These are phyloP conservation scores for Neurospora crassa DNA, from an alignment of 2,329 filamentous ascomycete genomes.

Conservation along the genomic window DNA sequence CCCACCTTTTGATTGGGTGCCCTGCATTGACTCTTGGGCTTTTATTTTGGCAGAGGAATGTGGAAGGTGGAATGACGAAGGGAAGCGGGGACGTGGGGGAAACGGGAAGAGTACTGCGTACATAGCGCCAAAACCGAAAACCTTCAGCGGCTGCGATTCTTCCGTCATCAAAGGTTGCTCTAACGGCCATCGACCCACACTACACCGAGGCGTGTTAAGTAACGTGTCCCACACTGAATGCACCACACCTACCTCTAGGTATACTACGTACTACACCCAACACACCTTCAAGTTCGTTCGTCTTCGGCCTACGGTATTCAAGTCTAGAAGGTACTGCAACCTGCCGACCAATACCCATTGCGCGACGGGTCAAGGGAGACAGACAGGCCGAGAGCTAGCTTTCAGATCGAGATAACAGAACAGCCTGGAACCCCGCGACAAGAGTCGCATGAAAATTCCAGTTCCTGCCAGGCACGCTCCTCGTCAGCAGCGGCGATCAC, in stretches of 20 bases:
- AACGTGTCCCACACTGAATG: background rate
- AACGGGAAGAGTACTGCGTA: background rate
- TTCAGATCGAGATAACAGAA: background rate
- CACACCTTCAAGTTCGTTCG: background rate
- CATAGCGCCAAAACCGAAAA: background rate
- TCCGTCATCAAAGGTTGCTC: background rate
- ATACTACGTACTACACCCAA: background rate
- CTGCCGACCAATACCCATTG: background rate
- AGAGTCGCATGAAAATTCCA: background rate
- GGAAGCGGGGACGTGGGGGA: background rate
- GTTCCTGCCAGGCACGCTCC: background rate
- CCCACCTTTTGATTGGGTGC: conserved; percentile 3
- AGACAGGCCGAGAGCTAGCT: background rate
- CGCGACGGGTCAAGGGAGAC: background rate
- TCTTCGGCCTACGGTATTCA: background rate
- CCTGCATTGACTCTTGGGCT: background rate
- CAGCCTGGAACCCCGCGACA: background rate
- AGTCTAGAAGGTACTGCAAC: background rate
- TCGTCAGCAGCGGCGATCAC: background rate
- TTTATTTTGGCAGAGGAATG: background rate
- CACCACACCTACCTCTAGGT: background rate
- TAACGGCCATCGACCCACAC: background rate
- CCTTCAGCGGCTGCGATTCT: background rate
- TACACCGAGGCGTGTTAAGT: background rate
- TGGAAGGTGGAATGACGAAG: background rate